A percentile compares a stretch with the other conserved stretches of the same genome.
These are phyloP conservation scores for Austropuccinia psidii DNA, from an alignment of 1,284 basidiomycete species.

Conservation along the genomic window DNA sequence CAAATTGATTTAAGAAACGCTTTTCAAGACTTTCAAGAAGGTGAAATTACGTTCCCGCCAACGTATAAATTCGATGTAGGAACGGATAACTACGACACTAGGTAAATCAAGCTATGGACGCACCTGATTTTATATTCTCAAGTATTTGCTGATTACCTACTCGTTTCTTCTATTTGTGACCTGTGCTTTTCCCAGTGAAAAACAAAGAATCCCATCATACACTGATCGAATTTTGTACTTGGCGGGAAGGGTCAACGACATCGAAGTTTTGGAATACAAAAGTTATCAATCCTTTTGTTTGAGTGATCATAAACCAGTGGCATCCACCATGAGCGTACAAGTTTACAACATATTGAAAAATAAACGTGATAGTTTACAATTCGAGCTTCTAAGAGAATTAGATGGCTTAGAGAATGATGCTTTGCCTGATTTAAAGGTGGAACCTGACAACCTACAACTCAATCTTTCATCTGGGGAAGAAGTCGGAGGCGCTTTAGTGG, in stretches of 20 bases:
- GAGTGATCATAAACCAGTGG: conserved; percentile 37
- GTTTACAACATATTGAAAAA: conserved; percentile 8
- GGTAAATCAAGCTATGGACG: too few species aligned
- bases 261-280: conserved; percentile 21
- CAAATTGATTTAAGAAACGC: conserved; percentile 28
- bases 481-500: background rate
- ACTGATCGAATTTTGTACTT: conserved; percentile 31
- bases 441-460: conserved; percentile 5
- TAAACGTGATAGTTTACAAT: background rate
- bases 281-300: background rate
- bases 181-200: conserved; percentile 3
- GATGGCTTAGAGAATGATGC: conserved; percentile 32
- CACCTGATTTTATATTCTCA: too few species aligned
- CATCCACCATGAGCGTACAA: background rate
- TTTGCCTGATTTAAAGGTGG: conserved; percentile 14
- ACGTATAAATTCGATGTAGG: conserved; percentile 36
- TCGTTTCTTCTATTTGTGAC: background rate
- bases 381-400: conserved; percentile 19
- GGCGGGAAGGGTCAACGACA: conserved; percentile 20
- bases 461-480: background rate
- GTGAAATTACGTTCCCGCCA: conserved; percentile 10
- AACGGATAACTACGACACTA: conserved; percentile 19
- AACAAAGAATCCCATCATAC: conserved; percentile 26
- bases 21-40: conserved; percentile 27
- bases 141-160: background rate